Evolutionary conservation across 1,284 basidiomycete genomes (phyloP), one percentile per base, ranked within the genome.

Genomic region (Phylloporus sp.): DNA sequence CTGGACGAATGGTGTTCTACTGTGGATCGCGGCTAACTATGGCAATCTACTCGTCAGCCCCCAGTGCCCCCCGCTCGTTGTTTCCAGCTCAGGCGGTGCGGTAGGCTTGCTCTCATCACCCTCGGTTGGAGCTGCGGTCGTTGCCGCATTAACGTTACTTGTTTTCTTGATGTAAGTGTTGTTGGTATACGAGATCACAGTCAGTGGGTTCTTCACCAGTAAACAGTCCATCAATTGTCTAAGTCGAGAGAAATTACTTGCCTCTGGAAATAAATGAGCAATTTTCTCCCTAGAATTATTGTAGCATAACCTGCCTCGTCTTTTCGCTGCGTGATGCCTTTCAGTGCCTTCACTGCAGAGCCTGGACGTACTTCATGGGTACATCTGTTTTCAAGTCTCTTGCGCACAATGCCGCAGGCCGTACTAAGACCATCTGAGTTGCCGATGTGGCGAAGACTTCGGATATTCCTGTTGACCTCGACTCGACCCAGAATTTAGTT

Each of bases 1-100:
- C n/a, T 96, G 94, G 94, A 95, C 94, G 32, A 96, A 96, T 74
- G 94, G 93, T 39, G 92, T 92, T 17, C 76, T 87, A 60, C 84
- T 95, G 47, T 94, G 91, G 90, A 78, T 90, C 12, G 89, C 91
- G 8, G 87, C 85, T 64, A 84, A 82, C 55, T 95, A 91, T 70
- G 93, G 93, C 1, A 64, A 83, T 6, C 77, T 87, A 42, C 83
- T 95, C 46, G 84, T 82, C 51, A 73, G 81, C 3, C 93, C 92
- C 0, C 72, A 80, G 44, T 96, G 93, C 68, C 93, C 94, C 0
- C 69, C 80, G 44, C 75, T 84, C 29, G 68, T 83, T 3, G 71
- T 72, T 54, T 8, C 57, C 20, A 60, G 47, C 7, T 26, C 63
- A 8, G 70, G 54, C 3, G 63, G 62, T 51, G 65, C 64, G 31